Evolutionary conservation across 768 basidiomycete species (phyloP).

Genomic region (Rhodocollybia butyracea): DNA sequence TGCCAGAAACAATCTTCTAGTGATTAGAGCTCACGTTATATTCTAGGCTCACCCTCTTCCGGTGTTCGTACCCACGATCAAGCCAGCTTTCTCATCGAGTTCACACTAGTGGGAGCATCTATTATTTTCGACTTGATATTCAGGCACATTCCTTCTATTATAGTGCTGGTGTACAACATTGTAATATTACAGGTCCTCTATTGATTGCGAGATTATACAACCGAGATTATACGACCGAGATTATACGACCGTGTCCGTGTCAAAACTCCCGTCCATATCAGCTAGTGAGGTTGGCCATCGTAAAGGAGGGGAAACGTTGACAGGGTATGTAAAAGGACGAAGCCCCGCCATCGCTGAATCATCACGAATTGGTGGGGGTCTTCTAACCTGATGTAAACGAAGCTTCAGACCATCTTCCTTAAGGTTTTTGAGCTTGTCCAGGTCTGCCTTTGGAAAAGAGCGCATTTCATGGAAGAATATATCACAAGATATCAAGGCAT

Average conservation of each 20-base stretch:
- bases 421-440: background rate
- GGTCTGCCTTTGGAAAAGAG: background rate
- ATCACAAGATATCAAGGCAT: background rate
- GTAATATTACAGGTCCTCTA: no score
- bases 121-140: no score
- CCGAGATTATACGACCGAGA: no score
- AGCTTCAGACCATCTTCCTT: background rate
- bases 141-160: no score
- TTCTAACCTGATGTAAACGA: background rate
- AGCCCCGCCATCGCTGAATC: background rate
- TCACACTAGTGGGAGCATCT: no score
- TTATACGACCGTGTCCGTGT: background rate
- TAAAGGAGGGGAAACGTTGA: no score
- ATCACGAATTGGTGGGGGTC: background rate
- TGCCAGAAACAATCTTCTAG: slow-evolving; percentile 5
- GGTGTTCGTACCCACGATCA: slow-evolving; percentile 50
- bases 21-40: background rate
- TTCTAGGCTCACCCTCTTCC: slow-evolving; percentile 66
- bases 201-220: no score
- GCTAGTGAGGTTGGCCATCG: background rate
- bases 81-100: slow-evolving; percentile 33
- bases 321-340: no score
- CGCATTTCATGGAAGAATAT: background rate
- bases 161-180: no score
- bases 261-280: background rate